phyloP scores from a whole-genome alignment of 108 stramenopile genomes.

The Hondaea fermentalgiana region DNA sequence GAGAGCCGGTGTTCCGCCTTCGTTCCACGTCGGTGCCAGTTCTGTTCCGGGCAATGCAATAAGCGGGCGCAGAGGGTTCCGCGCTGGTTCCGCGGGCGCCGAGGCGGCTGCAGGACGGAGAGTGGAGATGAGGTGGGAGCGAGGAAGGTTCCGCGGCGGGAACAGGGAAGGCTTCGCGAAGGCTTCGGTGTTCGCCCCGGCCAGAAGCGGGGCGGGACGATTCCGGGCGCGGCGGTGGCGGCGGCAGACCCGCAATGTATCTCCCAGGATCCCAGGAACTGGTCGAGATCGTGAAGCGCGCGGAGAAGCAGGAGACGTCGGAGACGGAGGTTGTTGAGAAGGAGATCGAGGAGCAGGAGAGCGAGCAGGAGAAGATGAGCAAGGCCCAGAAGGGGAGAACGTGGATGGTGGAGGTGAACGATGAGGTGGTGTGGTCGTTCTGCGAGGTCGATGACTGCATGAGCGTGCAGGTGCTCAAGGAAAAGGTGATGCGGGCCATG shows the following conservation, averaged over 20 bases:
- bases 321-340: background rate
- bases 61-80: no score
- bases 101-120: no score
- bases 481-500: background rate
- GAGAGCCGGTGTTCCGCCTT: no score
- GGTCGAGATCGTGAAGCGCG: background rate
- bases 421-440: background rate
- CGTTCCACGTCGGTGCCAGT: no score
- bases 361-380: background rate
- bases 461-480: background rate
- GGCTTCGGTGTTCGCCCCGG: background rate
- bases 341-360: background rate
- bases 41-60: no score
- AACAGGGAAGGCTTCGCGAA: no score
- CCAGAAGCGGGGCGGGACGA: background rate
- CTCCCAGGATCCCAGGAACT: background rate
- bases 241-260: background rate
- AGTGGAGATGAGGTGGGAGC: no score
- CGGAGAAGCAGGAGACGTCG: background rate
- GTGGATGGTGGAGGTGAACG: background rate
- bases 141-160: no score
- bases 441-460: background rate
- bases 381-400: background rate
- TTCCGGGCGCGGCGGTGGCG: background rate
- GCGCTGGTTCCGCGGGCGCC: no score